Evolutionary conservation across 768 basidiomycete species (phyloP), one percentile per base, ranked within the genome.

Genomic region (Atractiella rhizophila): DNA sequence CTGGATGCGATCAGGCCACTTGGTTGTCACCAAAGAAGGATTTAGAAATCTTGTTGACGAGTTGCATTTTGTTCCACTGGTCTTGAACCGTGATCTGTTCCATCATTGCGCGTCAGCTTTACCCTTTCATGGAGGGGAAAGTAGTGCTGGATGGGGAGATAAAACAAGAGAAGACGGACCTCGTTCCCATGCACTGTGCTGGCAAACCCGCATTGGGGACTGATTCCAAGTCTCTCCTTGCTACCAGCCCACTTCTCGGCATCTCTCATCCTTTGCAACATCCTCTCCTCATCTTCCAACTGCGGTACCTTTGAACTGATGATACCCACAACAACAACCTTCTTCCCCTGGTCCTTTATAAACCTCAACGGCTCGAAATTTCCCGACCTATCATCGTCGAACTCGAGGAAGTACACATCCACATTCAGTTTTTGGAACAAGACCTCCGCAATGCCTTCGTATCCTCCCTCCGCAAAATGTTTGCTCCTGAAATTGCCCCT

Each of bases 211-310:
- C 51, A 52, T 44, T 54, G 53, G 13, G 53, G 48, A 13, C 40
- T 38, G 26, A 54, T 34, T 9, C 43, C 45, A 18, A 54, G 49
- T n/a, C n/a, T n/a, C 38, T 54, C 51, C 28, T 51, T 43, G 19
- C 53, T 40, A 8, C 51, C 49, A 26, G 52, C 53, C 33, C 37
- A 53, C 37, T 47, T 46, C 20, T 51, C 48, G 2, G 53, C 53
- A 28, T 49, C 48, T 25, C 45, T 35, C 21, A 54, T 49, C 21
- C 48, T 41, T 15, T 45, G 48, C 11, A 53, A 44, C 23, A 54
- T 45, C 16, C 34, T 35, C 15, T 45, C 38, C 52, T 54, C 53
- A 46, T 47, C 38, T 43, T 54, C 53, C n/a, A 54, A 43, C 32
- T 41, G 33, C 4, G 47, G 45, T 9, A 42, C 37, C 52, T 54